Conservation (phyloP, 345 rosid species). For the Euphorbia lathyris region DNA sequence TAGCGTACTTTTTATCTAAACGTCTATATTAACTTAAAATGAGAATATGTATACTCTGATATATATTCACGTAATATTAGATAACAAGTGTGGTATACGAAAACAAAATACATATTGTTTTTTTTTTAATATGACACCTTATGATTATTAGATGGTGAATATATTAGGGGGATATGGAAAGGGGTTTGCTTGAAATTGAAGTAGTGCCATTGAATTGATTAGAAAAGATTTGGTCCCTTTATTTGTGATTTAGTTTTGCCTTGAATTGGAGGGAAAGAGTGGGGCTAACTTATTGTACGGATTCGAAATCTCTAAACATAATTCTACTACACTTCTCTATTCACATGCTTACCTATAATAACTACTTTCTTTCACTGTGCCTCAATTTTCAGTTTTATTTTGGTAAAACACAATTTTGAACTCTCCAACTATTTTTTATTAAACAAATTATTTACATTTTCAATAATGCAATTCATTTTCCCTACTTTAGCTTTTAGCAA, state of each 20-base stretch:
- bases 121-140: too few species aligned
- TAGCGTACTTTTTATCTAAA: too few species aligned
- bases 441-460: too few species aligned
- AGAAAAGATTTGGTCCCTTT: conserved; percentile 13
- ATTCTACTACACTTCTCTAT: neutral
- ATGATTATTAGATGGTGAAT: too few species aligned
- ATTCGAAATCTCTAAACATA: neutral
- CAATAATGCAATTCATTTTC: too few species aligned
- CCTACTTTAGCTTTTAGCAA: too few species aligned
- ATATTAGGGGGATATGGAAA: too few species aligned
- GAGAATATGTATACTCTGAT: too few species aligned
- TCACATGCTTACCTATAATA: neutral
- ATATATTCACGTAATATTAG: too few species aligned
- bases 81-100: too few species aligned
- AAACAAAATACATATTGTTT: neutral
- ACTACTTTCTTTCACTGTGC: neutral
- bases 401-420: neutral
- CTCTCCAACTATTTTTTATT: neutral
- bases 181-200: conserved; percentile 34
- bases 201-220: conserved; percentile 26
- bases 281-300: neutral
- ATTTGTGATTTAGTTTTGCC: neutral
- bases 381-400: neutral
- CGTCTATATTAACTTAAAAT: too few species aligned
- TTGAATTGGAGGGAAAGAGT: conserved; percentile 16